Evolutionary conservation across 176 grass and related monocot genomes (phyloP).

Genomic region (Bromus sterilis): DNA sequence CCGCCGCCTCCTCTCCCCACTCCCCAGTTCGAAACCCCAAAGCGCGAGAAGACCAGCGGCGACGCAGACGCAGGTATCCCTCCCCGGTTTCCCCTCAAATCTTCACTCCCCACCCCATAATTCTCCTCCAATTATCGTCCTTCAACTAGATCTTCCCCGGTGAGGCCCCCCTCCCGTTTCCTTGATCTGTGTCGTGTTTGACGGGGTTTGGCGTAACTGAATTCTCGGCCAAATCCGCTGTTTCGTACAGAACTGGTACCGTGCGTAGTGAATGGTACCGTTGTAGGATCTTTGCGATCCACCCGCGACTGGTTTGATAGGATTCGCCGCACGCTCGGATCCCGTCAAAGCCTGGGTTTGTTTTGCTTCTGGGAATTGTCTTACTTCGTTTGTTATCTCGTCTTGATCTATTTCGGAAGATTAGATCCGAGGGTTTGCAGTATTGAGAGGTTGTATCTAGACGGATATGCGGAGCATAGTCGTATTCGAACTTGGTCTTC

Average conservation of each 20-base stretch:
- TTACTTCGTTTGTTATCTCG: neutral
- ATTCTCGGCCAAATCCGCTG: neutral
- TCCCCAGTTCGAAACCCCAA: neutral
- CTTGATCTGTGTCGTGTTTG: neutral
- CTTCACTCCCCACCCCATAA: neutral
- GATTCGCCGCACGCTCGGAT: neutral
- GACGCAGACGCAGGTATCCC: slow-evolving; percentile 26
- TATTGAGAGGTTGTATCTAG: neutral
- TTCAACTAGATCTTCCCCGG: neutral
- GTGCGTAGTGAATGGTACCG: neutral
- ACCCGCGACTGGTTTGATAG: neutral
- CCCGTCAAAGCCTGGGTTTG: neutral
- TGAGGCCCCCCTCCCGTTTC: neutral
- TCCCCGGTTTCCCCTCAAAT: neutral
- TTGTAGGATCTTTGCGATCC: neutral
- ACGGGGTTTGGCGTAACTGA: neutral
- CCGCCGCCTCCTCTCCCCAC: neutral
- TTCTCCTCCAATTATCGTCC: neutral
- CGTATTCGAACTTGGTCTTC: neutral
- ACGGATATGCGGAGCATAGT: neutral
- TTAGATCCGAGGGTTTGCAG: slow-evolving; percentile 2
- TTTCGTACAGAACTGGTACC: neutral
- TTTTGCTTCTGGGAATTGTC: neutral
- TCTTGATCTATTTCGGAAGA: neutral
- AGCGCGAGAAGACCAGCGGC: slow-evolving; percentile 5